Evolutionary conservation across 192 early-diverging fungal genomes (phyloP).

Genomic region (Podila epigama): DNA sequence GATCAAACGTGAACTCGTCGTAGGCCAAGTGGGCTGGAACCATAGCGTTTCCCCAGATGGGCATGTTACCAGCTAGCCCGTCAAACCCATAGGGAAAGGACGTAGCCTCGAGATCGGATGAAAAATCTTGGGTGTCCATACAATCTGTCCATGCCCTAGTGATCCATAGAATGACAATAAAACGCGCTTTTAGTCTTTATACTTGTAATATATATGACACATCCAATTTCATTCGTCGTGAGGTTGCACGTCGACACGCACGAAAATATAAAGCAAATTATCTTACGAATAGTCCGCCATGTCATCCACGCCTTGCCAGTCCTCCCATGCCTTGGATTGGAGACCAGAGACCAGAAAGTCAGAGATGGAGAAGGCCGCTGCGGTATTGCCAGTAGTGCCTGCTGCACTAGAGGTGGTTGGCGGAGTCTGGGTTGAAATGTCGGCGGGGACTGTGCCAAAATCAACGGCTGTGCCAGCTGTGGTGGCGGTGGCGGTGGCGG

Average conservation of each 20-base stretch:
- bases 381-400: too few relatives aligned
- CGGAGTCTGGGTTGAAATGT: background rate
- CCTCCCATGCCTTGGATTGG: slow-evolving; percentile 49
- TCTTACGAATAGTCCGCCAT: slow-evolving; percentile 38
- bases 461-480: background rate
- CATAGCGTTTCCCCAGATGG: slow-evolving; percentile 24
- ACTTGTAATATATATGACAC: too few relatives aligned
- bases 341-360: slow-evolving; percentile 41
- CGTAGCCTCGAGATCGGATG: slow-evolving; percentile 12
- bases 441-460: background rate
- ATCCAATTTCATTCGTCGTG: background rate
- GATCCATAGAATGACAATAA: too few relatives aligned
- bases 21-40: slow-evolving; percentile 37
- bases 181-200: too few relatives aligned
- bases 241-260: too few relatives aligned
- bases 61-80: slow-evolving; percentile 16
- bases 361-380: slow-evolving; percentile 34
- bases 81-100: slow-evolving; percentile 23
- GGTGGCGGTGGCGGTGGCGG: background rate
- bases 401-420: too few relatives aligned
- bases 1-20: slow-evolving; percentile 43
- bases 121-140: slow-evolving; percentile 28
- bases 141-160: background rate
- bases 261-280: too few relatives aligned
- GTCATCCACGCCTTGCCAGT: slow-evolving; percentile 41